phyloP scores from a whole-genome alignment of 441 rosid species.

The Croton setiger region DNA sequence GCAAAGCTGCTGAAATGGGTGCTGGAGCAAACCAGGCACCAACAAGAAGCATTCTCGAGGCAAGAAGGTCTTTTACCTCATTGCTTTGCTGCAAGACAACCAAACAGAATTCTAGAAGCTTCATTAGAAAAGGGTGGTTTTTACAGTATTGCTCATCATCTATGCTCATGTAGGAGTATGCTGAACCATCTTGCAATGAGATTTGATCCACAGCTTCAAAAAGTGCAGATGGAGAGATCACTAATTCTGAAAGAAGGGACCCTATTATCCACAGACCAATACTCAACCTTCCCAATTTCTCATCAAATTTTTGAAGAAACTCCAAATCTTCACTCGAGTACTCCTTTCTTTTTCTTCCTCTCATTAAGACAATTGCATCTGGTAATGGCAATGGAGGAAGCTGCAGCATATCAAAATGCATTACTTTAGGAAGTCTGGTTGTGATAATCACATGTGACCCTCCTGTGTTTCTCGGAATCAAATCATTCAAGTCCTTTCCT shows the following conservation, averaged over 20 bases:
- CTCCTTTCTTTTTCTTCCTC: slow-evolving; percentile 70
- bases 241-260: slow-evolving; percentile 70
- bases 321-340: slow-evolving; percentile 60
- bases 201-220: slow-evolving; percentile 69
- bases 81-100: slow-evolving; percentile 58
- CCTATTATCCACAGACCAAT: slow-evolving; percentile 75
- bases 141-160: slow-evolving; percentile 68
- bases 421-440: slow-evolving; percentile 68
- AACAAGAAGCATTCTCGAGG: slow-evolving; percentile 73
- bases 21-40: slow-evolving; percentile 94
- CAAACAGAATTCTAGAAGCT: slow-evolving; percentile 55
- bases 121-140: slow-evolving; percentile 60
- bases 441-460: slow-evolving; percentile 88
- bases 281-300: slow-evolving; percentile 66
- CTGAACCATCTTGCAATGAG: slow-evolving; percentile 46
- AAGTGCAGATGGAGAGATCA: slow-evolving; percentile 64
- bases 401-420: slow-evolving; percentile 69
- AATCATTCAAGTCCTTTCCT: slow-evolving; percentile 76
- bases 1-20: slow-evolving; percentile 52
- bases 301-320: slow-evolving; percentile 57
- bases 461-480: slow-evolving; percentile 81
- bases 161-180: slow-evolving; percentile 36
- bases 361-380: slow-evolving; percentile 67
- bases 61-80: slow-evolving; percentile 55
- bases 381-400: slow-evolving; percentile 48